These are phyloP conservation scores for Talaromyces verruculosus DNA, from an alignment of 2,329 filamentous ascomycete genomes.

Conservation along the genomic window DNA sequence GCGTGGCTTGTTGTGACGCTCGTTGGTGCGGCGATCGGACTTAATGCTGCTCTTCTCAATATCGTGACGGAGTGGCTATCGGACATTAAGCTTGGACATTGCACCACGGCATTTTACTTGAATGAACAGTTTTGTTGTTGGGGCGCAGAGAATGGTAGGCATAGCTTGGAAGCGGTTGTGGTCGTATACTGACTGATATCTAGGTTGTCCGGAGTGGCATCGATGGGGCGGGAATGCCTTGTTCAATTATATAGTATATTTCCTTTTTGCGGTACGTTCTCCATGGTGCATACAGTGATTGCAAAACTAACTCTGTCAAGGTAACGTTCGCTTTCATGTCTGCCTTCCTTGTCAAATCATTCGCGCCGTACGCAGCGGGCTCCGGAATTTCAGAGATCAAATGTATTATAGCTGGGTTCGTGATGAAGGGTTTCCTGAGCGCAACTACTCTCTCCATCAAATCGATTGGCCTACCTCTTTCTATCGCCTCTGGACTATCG, in stretches of 20 bases:
- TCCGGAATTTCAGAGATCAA: constrained; percentile 99
- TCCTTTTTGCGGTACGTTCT: constrained; percentile 67
- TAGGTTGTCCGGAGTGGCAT: constrained; percentile 85
- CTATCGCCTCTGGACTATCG: constrained; percentile 89
- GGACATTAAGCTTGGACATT: constrained; percentile 95
- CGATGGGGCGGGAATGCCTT: constrained; percentile 77
- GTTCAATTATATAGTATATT: constrained; percentile 84
- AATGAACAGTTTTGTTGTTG: constrained; percentile 98
- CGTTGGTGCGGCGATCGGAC: constrained; percentile 83
- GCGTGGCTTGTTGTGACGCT: constrained; percentile 97
- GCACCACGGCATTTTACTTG: constrained; percentile 90
- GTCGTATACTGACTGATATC: constrained; percentile 18
- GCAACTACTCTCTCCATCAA: constrained; percentile 92
- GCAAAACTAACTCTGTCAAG: constrained; percentile 39
- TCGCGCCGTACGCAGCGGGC: constrained; percentile 92
- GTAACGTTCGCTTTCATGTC: constrained; percentile 78
- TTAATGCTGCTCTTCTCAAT: constrained; percentile 90
- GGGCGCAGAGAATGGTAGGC: constrained; percentile 79
- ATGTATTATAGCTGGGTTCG: constrained; percentile 96
- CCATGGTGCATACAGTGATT: background rate
- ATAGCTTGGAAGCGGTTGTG: background rate
- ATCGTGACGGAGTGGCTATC: constrained; percentile 96
- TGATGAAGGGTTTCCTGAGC: constrained; percentile 97
- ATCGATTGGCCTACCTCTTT: constrained; percentile 82
- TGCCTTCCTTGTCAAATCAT: constrained; percentile 81